These are phyloP conservation scores for Diaporthe citri DNA, from an alignment of 2,329 filamentous ascomycete genomes.

Conservation along the genomic window DNA sequence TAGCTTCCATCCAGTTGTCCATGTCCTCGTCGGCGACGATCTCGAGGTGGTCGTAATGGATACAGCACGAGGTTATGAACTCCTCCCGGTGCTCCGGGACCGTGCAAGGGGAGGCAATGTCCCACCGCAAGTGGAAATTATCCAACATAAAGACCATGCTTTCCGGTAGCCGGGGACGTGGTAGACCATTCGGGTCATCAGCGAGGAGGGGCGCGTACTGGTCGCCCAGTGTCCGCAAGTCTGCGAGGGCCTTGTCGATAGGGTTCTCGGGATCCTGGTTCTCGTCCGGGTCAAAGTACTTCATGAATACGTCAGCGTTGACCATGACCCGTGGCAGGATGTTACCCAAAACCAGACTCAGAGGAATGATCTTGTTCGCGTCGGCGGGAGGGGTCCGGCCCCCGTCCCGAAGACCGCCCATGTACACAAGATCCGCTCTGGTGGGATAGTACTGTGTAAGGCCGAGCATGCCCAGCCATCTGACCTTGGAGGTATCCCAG, in stretches of 20 bases:
- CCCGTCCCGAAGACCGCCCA: not conserved
- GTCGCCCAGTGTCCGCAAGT: not conserved
- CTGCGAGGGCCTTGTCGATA: not conserved
- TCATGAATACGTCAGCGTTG: not conserved
- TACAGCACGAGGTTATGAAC: not conserved
- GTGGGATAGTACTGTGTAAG: not conserved
- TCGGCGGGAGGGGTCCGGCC: not conserved
- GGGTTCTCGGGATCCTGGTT: not conserved
- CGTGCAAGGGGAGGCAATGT: not conserved
- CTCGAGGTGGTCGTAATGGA: not conserved
- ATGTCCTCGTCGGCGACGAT: not conserved
- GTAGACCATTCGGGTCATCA: not conserved
- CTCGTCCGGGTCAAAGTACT: not conserved
- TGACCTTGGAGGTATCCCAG: not conserved
- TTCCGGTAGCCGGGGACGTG: not conserved
- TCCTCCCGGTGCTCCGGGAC: not conserved
- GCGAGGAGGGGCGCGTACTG: not conserved
- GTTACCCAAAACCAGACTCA: not conserved
- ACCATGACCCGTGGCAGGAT: not conserved
- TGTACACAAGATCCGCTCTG: not conserved
- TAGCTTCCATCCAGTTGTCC: not conserved
- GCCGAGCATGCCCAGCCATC: not conserved
- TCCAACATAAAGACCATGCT: not conserved
- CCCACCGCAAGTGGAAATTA: not conserved
- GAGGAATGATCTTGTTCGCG: not conserved